A percentile compares a stretch with the other conserved stretches of the same genome.
Conservation (phyloP, 352 stramenopile species). For the Phytophthora colocasiae region DNA sequence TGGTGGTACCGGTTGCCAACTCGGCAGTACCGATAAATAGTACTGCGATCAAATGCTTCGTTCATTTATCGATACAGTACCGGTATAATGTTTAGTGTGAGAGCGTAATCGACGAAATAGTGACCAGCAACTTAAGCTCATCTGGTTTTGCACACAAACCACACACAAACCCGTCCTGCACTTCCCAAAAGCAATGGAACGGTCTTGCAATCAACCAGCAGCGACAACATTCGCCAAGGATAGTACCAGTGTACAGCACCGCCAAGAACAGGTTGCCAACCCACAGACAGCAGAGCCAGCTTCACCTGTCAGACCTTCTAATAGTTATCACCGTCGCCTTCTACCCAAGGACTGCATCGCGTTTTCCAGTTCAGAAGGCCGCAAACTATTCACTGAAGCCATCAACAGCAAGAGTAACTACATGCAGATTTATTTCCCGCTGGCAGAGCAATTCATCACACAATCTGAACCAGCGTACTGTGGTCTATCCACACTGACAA, state of each 20-base stretch:
- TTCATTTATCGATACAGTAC: no score
- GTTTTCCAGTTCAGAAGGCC: slow-evolving; percentile 87
- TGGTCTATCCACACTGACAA: slow-evolving; percentile 84
- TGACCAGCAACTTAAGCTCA: slow-evolving; percentile 1
- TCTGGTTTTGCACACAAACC: slow-evolving; percentile 19
- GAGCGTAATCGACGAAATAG: not conserved
- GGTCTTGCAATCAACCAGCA: not conserved
- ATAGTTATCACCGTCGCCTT: slow-evolving; percentile 85
- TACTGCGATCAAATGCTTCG: no score
- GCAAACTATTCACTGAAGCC: slow-evolving; percentile 87
- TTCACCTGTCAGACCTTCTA: slow-evolving; percentile 26
- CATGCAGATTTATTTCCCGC: slow-evolving; percentile 94
- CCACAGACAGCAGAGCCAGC: slow-evolving; percentile 8
- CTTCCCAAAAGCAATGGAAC: slow-evolving; percentile 11
- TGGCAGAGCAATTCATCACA: slow-evolving; percentile 91
- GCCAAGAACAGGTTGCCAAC: slow-evolving; percentile 34
- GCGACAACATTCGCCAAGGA: not conserved
- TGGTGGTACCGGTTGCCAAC: no score
- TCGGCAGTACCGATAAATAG: no score
- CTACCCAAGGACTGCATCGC: slow-evolving; percentile 82
- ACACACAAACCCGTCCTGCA: slow-evolving; percentile 14
- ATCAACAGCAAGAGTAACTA: slow-evolving; percentile 63
- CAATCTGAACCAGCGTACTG: slow-evolving; percentile 94
- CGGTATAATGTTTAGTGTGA: no score
- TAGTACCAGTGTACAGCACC: not conserved